A percentile compares a stretch with the other conserved stretches of the same genome.
Conservation (phyloP, 129 eudicot species). For the Lonicera japonica region DNA sequence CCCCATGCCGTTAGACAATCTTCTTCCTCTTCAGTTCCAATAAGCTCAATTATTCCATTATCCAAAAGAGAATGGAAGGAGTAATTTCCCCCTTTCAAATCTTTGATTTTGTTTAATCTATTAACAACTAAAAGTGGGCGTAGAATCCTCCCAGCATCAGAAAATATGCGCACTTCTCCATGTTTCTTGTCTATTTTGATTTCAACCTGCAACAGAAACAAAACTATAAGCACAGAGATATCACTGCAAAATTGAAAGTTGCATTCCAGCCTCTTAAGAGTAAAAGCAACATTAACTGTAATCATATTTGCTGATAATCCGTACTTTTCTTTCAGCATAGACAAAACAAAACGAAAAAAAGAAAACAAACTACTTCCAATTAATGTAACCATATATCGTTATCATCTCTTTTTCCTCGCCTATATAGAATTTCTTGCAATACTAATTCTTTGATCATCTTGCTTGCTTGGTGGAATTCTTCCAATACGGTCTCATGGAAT, state of each 20-base stretch:
- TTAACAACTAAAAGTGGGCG: conserved; percentile 77
- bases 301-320: background rate
- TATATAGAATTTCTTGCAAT: too few relatives aligned
- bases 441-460: too few relatives aligned
- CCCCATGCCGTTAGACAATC: conserved; percentile 92
- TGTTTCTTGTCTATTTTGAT: conserved; percentile 65
- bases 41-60: conserved; percentile 66
- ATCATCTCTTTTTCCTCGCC: too few relatives aligned
- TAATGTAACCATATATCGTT: too few relatives aligned
- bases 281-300: background rate
- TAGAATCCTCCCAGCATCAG: conserved; percentile 91
- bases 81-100: conserved; percentile 39
- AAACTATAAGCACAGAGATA: background rate
- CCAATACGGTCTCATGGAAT: too few relatives aligned
- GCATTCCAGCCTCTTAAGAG: background rate
- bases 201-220: conserved; percentile 54
- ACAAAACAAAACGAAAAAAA: too few relatives aligned
- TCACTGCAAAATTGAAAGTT: background rate
- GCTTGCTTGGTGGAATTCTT: too few relatives aligned
- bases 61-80: conserved; percentile 64
- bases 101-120: conserved; percentile 44
- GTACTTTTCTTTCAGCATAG: too few relatives aligned
- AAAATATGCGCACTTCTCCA: conserved; percentile 72
- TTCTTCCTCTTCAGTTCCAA: conserved; percentile 91
- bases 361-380: too few relatives aligned